These are phyloP conservation scores for Sporobolomyces roseus DNA, from an alignment of 768 basidiomycete species.

Conservation along the genomic window DNA sequence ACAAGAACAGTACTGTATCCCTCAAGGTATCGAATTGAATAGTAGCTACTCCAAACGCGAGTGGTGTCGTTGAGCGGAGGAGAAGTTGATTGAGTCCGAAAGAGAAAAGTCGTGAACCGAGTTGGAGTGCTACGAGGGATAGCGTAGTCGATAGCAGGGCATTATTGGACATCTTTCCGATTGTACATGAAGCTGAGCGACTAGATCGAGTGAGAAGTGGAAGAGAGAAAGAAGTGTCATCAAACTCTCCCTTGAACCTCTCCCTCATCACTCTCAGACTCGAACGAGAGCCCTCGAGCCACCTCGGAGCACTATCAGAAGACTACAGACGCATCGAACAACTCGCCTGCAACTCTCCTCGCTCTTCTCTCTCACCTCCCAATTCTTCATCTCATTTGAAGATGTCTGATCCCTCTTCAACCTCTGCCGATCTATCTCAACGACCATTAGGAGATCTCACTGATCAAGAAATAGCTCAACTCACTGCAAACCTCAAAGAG, in stretches of 20 bases:
- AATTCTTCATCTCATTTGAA: too few species aligned
- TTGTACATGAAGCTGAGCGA: background rate
- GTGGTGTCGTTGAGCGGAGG: constrained; percentile 74
- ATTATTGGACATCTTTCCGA: background rate
- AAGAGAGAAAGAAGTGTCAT: too few species aligned
- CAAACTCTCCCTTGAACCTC: too few species aligned
- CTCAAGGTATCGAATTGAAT: constrained; percentile 91
- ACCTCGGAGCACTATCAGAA: too few species aligned
- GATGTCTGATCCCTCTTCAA: too few species aligned
- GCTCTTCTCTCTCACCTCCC: too few species aligned
- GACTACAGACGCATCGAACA: too few species aligned
- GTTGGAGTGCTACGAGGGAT: constrained; percentile 73
- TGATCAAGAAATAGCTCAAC: constrained; percentile 36
- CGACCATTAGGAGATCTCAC: constrained; percentile 33
- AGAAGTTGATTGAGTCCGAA: constrained; percentile 85
- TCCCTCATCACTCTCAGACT: too few species aligned
- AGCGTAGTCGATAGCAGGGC: constrained; percentile 50
- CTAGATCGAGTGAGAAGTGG: background rate
- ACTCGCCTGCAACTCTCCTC: too few species aligned
- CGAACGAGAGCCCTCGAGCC: too few species aligned
- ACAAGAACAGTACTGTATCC: constrained; percentile 84
- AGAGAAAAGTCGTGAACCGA: constrained; percentile 76
- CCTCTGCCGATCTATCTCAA: too few species aligned
- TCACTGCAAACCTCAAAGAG: constrained; percentile 36
- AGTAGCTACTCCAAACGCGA: constrained; percentile 78